Conservation (phyloP, 768 basidiomycete genomes). For the Lentinula raphanica region DNA sequence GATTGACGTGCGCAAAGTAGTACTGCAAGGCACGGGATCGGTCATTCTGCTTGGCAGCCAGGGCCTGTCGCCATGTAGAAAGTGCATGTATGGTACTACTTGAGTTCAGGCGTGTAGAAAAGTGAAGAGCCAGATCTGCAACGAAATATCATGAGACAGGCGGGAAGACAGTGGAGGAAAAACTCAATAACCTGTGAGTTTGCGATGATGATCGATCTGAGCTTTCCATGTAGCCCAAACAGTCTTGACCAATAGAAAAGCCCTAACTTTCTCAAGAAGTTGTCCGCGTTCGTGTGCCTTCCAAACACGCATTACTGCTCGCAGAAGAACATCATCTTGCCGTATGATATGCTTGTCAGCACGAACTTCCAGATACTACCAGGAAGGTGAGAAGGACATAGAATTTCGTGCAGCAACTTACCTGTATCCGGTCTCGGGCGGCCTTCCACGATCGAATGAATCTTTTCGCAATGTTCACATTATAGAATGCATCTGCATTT, state of each 20-base stretch:
- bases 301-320: slow-evolving; percentile 60
- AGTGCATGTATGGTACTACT: slow-evolving; percentile 30
- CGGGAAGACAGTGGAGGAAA: neutral
- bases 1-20: slow-evolving; percentile 35
- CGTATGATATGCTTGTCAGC: slow-evolving; percentile 52
- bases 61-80: slow-evolving; percentile 40
- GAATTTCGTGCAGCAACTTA: slow-evolving; percentile 24
- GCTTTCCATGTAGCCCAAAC: slow-evolving; percentile 48
- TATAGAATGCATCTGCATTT: slow-evolving; percentile 38
- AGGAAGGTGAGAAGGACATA: neutral
- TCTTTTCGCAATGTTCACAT: slow-evolving; percentile 37
- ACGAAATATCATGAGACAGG: slow-evolving; percentile 11
- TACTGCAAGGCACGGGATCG: slow-evolving; percentile 44
- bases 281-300: slow-evolving; percentile 60
- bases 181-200: slow-evolving; percentile 40
- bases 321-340: slow-evolving; percentile 53
- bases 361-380: slow-evolving; percentile 49
- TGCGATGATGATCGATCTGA: slow-evolving; percentile 32
- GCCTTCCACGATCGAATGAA: slow-evolving; percentile 53
- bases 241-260: slow-evolving; percentile 37
- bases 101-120: slow-evolving; percentile 41
- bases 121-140: slow-evolving; percentile 46
- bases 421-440: slow-evolving; percentile 43
- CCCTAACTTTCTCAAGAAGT: slow-evolving; percentile 49
- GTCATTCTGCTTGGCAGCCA: slow-evolving; percentile 41